A percentile compares a stretch with the other conserved stretches of the same genome.
These are phyloP conservation scores for Globisporangium barbulae DNA, from an alignment of 352 stramenopile genomes.

Conservation along the genomic window DNA sequence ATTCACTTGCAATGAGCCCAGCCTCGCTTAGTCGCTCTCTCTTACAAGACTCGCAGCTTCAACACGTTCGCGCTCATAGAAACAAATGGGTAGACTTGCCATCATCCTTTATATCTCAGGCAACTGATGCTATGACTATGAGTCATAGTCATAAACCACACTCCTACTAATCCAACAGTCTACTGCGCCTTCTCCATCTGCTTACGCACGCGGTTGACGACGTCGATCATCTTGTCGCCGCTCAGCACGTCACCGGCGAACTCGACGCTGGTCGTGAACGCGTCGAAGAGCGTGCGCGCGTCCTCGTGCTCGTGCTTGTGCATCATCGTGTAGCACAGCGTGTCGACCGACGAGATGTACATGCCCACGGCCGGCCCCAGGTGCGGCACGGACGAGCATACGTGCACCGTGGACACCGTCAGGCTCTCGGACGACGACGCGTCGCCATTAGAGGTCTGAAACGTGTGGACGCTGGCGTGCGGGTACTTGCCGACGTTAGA, in stretches of 20 bases:
- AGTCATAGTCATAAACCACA: not conserved
- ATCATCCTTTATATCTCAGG: too few relatives aligned
- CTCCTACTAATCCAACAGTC: not conserved
- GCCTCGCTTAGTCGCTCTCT: too few relatives aligned
- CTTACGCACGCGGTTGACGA: not conserved
- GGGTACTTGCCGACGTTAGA: slow-evolving; percentile 10
- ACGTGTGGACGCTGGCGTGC: not conserved
- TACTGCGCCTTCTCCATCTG: not conserved
- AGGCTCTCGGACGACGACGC: not conserved
- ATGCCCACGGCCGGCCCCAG: slow-evolving; percentile 9
- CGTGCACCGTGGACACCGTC: slow-evolving; percentile 11
- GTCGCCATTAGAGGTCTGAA: not conserved
- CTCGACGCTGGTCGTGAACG: not conserved
- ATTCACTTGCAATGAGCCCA: too few relatives aligned
- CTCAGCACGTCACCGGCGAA: not conserved
- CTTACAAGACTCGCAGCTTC: too few relatives aligned
- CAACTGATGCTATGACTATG: too few relatives aligned
- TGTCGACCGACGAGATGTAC: slow-evolving; percentile 14
- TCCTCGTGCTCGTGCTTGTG: slow-evolving; percentile 7
- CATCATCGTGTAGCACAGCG: slow-evolving; percentile 13
- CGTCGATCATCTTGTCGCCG: not conserved
- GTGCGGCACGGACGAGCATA: slow-evolving; percentile 7
- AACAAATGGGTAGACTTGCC: too few relatives aligned
- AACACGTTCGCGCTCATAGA: too few relatives aligned
- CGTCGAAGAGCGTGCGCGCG: not conserved